Conservation (phyloP, 306 rosid genomes). For the Corylus avellana region DNA sequence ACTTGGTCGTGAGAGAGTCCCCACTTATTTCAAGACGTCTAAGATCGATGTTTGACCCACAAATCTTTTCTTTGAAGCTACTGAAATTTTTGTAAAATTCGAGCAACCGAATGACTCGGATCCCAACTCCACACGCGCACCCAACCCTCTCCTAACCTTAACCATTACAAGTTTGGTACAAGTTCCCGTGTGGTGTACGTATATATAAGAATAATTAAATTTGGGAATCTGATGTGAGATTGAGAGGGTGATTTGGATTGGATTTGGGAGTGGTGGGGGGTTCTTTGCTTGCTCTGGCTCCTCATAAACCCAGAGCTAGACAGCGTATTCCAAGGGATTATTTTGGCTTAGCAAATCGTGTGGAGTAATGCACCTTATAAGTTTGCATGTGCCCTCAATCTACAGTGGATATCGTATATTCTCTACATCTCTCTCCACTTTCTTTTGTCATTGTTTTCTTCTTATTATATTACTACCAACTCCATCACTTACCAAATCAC, state of each 20-base stretch:
- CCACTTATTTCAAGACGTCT: no score
- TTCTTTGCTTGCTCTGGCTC: conserved; percentile 23
- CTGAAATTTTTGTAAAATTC: no score
- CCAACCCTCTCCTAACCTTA: conserved; percentile 23
- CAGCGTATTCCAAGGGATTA: conserved; percentile 35
- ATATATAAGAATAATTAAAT: conserved; percentile 17
- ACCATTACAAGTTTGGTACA: conserved; percentile 40
- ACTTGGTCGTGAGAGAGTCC: no score
- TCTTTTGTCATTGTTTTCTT: conserved; percentile 49
- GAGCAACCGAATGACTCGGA: no score
- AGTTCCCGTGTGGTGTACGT: conserved; percentile 49
- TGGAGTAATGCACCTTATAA: conserved; percentile 46
- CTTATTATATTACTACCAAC: conserved; percentile 13
- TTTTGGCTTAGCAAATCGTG: conserved; percentile 50
- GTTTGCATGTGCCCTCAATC: conserved; percentile 80
- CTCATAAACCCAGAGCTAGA: conserved; percentile 11
- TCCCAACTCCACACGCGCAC: not conserved
- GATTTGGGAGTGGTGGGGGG: conserved; percentile 43
- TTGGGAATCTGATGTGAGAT: conserved; percentile 52
- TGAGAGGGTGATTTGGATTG: conserved; percentile 48
- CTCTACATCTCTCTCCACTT: conserved; percentile 77
- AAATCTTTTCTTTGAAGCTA: no score
- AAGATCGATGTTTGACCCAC: no score
- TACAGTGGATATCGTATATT: conserved; percentile 75
- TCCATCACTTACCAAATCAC: conserved; percentile 39